Percentiles rank a stretch among this genome's conserved stretches.
Conservation (phyloP, 164 flowering plant genomes). For the Aristolochia fimbriata region DNA sequence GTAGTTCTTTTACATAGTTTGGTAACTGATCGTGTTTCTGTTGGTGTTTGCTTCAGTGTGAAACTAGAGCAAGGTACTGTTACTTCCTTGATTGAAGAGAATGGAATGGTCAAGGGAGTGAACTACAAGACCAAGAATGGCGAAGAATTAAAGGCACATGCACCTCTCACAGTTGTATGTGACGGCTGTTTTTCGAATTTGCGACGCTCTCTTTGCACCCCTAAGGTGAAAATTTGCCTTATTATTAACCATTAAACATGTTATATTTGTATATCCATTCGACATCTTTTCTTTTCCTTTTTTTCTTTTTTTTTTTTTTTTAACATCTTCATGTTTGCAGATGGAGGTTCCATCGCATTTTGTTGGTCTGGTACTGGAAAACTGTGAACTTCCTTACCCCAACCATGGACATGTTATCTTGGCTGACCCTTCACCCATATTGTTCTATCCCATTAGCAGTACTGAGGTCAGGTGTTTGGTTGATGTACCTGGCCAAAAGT, state of each 20-base stretch:
- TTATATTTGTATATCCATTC: not conserved
- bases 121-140: constrained; percentile 61
- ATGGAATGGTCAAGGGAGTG: constrained; percentile 71
- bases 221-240: constrained; percentile 44
- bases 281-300: too few relatives aligned
- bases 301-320: not conserved
- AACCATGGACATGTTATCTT: constrained; percentile 89
- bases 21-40: not conserved
- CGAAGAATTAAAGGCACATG: constrained; percentile 48
- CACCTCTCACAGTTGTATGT: constrained; percentile 85
- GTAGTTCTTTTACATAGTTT: too few relatives aligned
- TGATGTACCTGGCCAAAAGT: constrained; percentile 91
- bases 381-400: constrained; percentile 74
- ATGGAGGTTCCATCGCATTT: constrained; percentile 88
- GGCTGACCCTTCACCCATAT: constrained; percentile 82
- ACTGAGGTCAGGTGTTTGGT: constrained; percentile 87
- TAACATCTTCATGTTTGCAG: constrained; percentile 28
- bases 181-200: constrained; percentile 95
- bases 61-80: constrained; percentile 72
- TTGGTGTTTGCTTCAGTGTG: constrained; percentile 34
- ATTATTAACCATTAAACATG: not conserved
- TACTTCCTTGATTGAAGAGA: constrained; percentile 69
- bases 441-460: constrained; percentile 85
- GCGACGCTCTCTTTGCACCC: constrained; percentile 73
- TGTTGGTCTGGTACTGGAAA: constrained; percentile 80